These are phyloP conservation scores for Lophiostoma macrostomum DNA, from an alignment of 495 filamentous ascomycete genomes.

Conservation along the genomic window DNA sequence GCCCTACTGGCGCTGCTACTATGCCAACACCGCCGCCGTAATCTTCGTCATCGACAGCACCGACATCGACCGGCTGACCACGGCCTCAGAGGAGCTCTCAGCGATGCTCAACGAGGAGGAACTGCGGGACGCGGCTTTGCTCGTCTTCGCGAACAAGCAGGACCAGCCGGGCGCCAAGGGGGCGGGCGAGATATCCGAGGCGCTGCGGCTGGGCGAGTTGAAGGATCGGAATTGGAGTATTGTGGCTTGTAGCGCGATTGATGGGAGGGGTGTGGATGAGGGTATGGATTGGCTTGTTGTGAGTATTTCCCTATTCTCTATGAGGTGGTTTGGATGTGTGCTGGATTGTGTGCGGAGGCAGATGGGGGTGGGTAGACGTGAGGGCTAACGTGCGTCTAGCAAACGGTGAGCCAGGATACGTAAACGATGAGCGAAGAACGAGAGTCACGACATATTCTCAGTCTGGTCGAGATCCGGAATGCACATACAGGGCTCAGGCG, in stretches of 20 bases:
- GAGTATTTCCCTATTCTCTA: constrained; percentile 43
- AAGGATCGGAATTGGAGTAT: constrained; percentile 99
- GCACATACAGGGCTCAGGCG: too few species aligned
- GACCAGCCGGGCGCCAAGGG: constrained; percentile 97
- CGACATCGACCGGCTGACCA: constrained; percentile 90
- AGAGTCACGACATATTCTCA: background rate
- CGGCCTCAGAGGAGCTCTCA: constrained; percentile 85
- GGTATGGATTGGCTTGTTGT: constrained; percentile 99
- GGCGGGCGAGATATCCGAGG: constrained; percentile 93
- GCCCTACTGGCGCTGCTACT: constrained; percentile 99
- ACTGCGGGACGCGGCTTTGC: constrained; percentile 80
- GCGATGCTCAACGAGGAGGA: constrained; percentile 98
- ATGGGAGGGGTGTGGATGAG: constrained; percentile 88
- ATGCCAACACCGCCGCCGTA: constrained; percentile 98
- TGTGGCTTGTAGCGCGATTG: constrained; percentile 92
- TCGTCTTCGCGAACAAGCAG: constrained; percentile 99
- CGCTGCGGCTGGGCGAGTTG: constrained; percentile 80
- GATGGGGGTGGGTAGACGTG: too few species aligned
- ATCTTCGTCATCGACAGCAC: constrained; percentile 98
- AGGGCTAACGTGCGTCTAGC: constrained; percentile 2
- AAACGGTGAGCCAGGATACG: constrained; percentile 22
- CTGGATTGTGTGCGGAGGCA: too few species aligned
- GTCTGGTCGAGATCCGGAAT: too few species aligned
- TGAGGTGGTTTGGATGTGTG: too few species aligned
- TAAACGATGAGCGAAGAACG: background rate